Evolutionary conservation across 306 rosid species (phyloP).

Genomic region (Trichosanthes cucumerina): DNA sequence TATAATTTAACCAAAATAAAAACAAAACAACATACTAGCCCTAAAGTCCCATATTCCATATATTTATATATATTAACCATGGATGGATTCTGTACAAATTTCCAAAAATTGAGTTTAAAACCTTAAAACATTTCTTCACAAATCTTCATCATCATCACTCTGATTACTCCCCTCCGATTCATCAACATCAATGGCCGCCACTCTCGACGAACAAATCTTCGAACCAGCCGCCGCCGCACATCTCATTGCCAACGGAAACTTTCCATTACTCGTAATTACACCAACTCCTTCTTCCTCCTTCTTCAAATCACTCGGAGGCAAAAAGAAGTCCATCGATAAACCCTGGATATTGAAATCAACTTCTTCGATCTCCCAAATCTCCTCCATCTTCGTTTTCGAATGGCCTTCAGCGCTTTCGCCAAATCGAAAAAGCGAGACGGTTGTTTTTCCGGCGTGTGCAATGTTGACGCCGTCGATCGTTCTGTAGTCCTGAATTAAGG

Average conservation of each 20-base stretch:
- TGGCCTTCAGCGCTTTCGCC: constrained; percentile 48
- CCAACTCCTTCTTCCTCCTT: constrained; percentile 33
- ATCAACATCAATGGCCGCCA: constrained; percentile 57
- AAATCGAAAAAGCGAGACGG: constrained; percentile 55
- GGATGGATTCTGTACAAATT: constrained; percentile 13
- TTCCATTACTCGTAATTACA: constrained; percentile 12
- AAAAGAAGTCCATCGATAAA: constrained; percentile 64
- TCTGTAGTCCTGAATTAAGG: constrained; percentile 53
- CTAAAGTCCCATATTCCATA: not conserved
- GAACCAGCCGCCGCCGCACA: constrained; percentile 30
- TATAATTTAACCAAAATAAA: too few relatives aligned
- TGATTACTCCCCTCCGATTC: constrained; percentile 24
- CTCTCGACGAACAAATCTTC: constrained; percentile 51
- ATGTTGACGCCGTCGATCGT: constrained; percentile 56
- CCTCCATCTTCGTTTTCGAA: constrained; percentile 75
- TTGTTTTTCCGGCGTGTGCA: constrained; percentile 64
- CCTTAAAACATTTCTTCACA: constrained; percentile 9
- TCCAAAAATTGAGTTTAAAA: not conserved
- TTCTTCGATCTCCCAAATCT: constrained; percentile 75
- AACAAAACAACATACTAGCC: not conserved
- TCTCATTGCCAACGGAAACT: constrained; percentile 47
- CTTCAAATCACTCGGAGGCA: constrained; percentile 77
- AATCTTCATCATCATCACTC: constrained; percentile 22
- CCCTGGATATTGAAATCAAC: constrained; percentile 81
- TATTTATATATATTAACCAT: not conserved